Base-by-base conservation (phyloP, 495 filamentous ascomycete genomes). In the Hyaloscypha finlandica region DNA sequence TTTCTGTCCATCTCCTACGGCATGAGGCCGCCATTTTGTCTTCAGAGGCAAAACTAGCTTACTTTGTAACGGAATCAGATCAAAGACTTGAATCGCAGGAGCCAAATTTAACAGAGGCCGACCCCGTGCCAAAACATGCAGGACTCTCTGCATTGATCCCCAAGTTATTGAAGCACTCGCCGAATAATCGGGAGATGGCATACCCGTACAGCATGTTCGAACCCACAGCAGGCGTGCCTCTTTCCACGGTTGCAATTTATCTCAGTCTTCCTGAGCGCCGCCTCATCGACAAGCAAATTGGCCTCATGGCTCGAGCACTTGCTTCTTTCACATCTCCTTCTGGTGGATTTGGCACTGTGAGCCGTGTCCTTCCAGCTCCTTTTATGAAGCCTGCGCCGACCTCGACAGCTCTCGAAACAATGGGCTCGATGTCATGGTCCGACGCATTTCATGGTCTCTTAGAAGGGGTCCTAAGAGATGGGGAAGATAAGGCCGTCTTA, bases 401-500 rank as follows among this genome's bases (percentile, higher is more conserved):
- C 79, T 31, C 70, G 63, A n/a, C 74, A 75, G 22, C 67, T 64
- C 5, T 76, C 80, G 35, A 45, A 51, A 78, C 78, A 8, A 70
- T 71, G 14, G 87, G 86, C 4, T 84, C 79, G 57, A 67, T 65
- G 8, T 84, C 82, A 11, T 93, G 90, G 90, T 75, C 81, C 54
- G 83, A 86, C 48, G 83, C 84, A 1, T 91, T 92, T 68, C 74
- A 81, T 30, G 68, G 74, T 2, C 77, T 93, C 51, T 79, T 91
- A 14, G 90, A 92, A 68, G 76, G 81, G 4, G 75, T 86, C 16
- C 77, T 92, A 31, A 85, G 86, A 22, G 90, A 92, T 70, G 87
- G 83, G 16, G 90, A 93, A 70, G 90, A 92, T 63, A 86, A 86
- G 76, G 80, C 88, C 37, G 82, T 93, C 59, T 80, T 83, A 59